A percentile compares a stretch with the other conserved stretches of the same genome.
phyloP scores from a whole-genome alignment of 441 rosid species.

The Euphorbia corollata region DNA sequence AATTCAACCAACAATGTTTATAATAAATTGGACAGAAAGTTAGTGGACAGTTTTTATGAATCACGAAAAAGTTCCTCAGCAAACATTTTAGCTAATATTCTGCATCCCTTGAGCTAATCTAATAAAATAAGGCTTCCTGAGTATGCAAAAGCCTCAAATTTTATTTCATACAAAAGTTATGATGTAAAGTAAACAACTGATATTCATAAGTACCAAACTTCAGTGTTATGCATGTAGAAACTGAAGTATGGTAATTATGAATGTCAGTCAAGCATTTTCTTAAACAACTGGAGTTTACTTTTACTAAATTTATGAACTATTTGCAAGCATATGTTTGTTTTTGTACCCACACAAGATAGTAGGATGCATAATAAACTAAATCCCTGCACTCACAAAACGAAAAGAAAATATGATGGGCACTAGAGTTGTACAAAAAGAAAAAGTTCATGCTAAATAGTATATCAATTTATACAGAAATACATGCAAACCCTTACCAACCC shows the following conservation, averaged over 20 bases:
- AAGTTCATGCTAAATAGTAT: not conserved
- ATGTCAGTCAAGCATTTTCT: no score
- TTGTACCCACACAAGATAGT: not conserved
- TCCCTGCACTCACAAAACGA: not conserved
- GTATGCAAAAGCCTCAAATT: no score
- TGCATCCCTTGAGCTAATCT: no score
- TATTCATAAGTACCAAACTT: slow-evolving; percentile 6
- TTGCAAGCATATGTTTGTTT: not conserved
- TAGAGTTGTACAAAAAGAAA: not conserved
- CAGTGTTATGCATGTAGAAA: not conserved
- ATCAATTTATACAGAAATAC: not conserved
- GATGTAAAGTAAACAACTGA: not conserved
- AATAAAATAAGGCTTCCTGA: no score
- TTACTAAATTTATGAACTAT: not conserved
- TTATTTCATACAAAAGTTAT: no score
- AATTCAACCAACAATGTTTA: slow-evolving; percentile 1
- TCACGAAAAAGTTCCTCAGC: not conserved
- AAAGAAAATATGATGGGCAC: not conserved
- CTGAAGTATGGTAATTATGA: no score
- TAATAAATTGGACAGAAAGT: not conserved
- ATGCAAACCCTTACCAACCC: not conserved
- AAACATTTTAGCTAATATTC: not conserved
- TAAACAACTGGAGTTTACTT: no score
- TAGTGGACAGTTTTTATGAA: not conserved
- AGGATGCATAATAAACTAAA: not conserved